phyloP scores from a whole-genome alignment of 2,329 filamentous ascomycete genomes.

The Lasiodiplodia sp. region DNA sequence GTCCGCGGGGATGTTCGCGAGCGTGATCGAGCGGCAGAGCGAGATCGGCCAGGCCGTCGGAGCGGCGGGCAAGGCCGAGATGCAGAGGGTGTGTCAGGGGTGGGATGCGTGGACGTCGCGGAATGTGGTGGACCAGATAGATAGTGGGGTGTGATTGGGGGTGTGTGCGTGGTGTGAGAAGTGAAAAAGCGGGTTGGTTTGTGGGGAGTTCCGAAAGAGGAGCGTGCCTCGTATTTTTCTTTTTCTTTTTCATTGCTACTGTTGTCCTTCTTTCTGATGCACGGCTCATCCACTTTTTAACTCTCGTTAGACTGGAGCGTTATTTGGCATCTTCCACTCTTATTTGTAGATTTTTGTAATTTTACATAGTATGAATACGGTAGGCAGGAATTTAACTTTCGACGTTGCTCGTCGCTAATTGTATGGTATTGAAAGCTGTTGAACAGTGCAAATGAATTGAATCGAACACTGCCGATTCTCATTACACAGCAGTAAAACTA shows the following conservation, averaged over 20 bases:
- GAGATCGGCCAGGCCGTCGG: conserved; percentile 36
- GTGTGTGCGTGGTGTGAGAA: no score
- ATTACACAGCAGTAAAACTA: no score
- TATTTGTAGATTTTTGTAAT: background rate
- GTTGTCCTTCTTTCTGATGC: no score
- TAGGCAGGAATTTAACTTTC: background rate
- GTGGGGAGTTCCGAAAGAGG: no score
- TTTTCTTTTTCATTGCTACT: background rate
- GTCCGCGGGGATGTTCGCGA: conserved; percentile 38
- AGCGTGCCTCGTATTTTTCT: background rate
- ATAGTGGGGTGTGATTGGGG: conserved; percentile 38
- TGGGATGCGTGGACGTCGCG: conserved; percentile 44
- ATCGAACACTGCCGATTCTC: no score
- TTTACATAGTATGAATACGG: background rate
- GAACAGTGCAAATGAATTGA: no score
- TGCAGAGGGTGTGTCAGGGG: conserved; percentile 34
- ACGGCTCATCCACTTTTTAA: background rate
- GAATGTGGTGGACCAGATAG: conserved; percentile 42
- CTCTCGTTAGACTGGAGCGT: background rate
- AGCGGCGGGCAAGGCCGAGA: conserved; percentile 21
- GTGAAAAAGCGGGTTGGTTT: background rate
- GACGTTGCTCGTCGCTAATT: no score
- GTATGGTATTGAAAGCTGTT: no score
- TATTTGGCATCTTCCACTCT: background rate
- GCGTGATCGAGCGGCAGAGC: conserved; percentile 37